Conservation (phyloP, 495 filamentous ascomycete species). For the Hypoxylon intermedium region DNA sequence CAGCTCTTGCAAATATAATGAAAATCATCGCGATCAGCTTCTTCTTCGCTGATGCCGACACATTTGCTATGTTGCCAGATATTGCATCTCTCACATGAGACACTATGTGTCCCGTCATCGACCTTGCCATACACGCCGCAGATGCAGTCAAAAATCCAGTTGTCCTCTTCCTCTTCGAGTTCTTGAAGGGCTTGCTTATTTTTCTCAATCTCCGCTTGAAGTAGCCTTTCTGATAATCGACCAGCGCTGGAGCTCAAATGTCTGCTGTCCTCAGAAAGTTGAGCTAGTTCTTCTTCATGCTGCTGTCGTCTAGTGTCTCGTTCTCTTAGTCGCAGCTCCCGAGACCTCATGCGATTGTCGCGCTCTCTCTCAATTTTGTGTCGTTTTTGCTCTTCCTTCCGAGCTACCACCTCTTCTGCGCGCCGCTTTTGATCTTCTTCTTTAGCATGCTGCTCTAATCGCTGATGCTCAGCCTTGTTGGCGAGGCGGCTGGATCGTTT, state of each 20-base stretch:
- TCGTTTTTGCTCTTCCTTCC: slow-evolving; percentile 71
- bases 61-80: slow-evolving; percentile 97
- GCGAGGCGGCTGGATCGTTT: slow-evolving; percentile 92
- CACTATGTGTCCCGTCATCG: slow-evolving; percentile 90
- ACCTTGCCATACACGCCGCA: slow-evolving; percentile 90
- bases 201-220: slow-evolving; percentile 78
- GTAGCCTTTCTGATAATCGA: slow-evolving; percentile 77
- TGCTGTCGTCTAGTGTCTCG: slow-evolving; percentile 79
- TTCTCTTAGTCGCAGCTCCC: slow-evolving; percentile 83
- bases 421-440: slow-evolving; percentile 77
- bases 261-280: slow-evolving; percentile 78
- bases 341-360: slow-evolving; percentile 80
- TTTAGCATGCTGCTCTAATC: slow-evolving; percentile 70
- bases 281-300: slow-evolving; percentile 82
- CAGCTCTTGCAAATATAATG: slow-evolving; percentile 86
- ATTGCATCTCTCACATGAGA: slow-evolving; percentile 94
- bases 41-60: slow-evolving; percentile 75
- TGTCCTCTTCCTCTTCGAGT: slow-evolving; percentile 74
- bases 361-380: slow-evolving; percentile 74
- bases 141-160: slow-evolving; percentile 94
- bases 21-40: slow-evolving; percentile 86
- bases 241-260: slow-evolving; percentile 67
- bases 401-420: slow-evolving; percentile 67
- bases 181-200: slow-evolving; percentile 75
- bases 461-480: slow-evolving; percentile 78